These are phyloP conservation scores for Aspergillus coremiiformis DNA, from an alignment of 495 filamentous ascomycete genomes.

Conservation along the genomic window DNA sequence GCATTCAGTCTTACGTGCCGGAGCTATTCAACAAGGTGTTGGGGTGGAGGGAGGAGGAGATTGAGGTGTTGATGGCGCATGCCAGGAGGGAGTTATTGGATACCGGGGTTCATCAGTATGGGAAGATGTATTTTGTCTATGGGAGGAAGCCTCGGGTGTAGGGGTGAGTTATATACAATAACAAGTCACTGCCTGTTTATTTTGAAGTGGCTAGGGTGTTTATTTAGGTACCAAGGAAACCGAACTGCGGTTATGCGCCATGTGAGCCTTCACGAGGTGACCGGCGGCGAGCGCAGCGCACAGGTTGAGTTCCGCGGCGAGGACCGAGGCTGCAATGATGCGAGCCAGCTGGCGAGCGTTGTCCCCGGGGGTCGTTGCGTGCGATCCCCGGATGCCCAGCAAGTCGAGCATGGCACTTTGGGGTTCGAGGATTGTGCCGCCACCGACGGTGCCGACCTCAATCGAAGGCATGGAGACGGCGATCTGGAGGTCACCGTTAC, in stretches of 20 bases:
- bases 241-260: conserved; percentile 76
- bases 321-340: conserved; percentile 77
- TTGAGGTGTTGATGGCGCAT: conserved; percentile 17
- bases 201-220: neutral
- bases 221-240: conserved; percentile 35
- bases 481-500: conserved; percentile 86
- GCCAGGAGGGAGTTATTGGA: conserved; percentile 20
- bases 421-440: conserved; percentile 91
- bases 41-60: conserved; percentile 22
- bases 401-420: conserved; percentile 95
- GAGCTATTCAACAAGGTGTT: conserved; percentile 53
- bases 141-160: neutral
- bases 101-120: conserved; percentile 25
- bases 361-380: conserved; percentile 80
- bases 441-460: conserved; percentile 93
- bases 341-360: conserved; percentile 86
- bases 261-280: conserved; percentile 87
- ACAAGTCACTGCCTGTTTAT: neutral
- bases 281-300: conserved; percentile 89
- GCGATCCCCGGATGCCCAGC: conserved; percentile 84
- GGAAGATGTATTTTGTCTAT: conserved; percentile 7
- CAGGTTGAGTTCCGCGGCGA: conserved; percentile 85
- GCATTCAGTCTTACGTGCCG: conserved; percentile 47
- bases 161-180: too few relatives aligned
- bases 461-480: conserved; percentile 95